Conservation (phyloP, 2,329 filamentous ascomycete species). For the Epichloe amarillans region DNA sequence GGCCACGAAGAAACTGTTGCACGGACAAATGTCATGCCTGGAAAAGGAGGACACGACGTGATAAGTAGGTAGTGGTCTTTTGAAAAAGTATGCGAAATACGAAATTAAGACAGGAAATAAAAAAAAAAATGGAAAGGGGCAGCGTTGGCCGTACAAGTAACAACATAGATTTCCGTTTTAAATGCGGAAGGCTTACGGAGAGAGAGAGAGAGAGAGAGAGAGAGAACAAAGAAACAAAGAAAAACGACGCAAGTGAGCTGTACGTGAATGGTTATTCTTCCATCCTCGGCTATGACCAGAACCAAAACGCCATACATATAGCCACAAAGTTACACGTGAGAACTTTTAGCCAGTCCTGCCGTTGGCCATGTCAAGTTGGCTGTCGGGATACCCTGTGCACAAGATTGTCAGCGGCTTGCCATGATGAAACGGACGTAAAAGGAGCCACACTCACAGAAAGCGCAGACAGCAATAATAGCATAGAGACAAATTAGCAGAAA, state of each 20-base stretch:
- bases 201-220: too few species aligned
- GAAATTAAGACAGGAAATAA: too few species aligned
- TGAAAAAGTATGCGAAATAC: too few species aligned
- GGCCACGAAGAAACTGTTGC: not conserved
- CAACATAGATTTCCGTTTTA: too few species aligned
- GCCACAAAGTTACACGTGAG: not conserved
- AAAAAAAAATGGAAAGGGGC: too few species aligned
- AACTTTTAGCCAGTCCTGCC: not conserved
- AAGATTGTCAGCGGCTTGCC: not conserved
- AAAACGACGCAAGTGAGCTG: not conserved
- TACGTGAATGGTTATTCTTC: not conserved
- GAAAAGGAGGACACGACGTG: not conserved
- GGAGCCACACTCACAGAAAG: conserved; percentile 39
- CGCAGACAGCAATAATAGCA: conserved; percentile 59
- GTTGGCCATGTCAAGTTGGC: conserved; percentile 3
- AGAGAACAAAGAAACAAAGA: too few species aligned
- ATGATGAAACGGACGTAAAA: not conserved
- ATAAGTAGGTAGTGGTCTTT: too few species aligned
- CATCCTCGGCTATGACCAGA: not conserved
- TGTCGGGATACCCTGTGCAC: conserved; percentile 6
- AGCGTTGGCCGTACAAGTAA: too few species aligned
- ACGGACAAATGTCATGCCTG: not conserved
- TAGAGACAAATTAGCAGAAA: conserved; percentile 65
- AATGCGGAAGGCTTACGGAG: not conserved
- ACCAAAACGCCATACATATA: not conserved